Evolutionary conservation across 139 green algal genomes (phyloP).

Genomic region (Tetradesmus obliquus): DNA sequence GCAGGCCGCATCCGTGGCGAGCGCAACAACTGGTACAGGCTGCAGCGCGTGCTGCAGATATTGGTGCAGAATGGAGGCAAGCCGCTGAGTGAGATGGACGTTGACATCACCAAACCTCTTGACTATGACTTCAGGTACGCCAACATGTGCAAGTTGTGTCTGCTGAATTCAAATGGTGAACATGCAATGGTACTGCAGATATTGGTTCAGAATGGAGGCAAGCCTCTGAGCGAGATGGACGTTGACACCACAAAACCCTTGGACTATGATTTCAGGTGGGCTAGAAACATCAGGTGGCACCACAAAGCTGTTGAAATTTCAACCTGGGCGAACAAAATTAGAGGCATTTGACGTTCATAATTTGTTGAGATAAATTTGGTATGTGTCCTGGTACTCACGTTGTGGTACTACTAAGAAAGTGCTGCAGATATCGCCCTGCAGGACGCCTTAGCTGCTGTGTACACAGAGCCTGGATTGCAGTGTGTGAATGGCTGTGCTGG

Average conservation of each 20-base stretch:
- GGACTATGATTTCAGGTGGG: slow-evolving; percentile 75
- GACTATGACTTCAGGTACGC: slow-evolving; percentile 75
- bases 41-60: slow-evolving; percentile 84
- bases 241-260: slow-evolving; percentile 41
- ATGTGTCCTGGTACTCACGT: too few species aligned
- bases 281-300: too few species aligned
- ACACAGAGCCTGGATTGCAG: background rate
- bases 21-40: slow-evolving; percentile 93
- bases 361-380: too few species aligned
- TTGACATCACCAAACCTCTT: slow-evolving; percentile 40
- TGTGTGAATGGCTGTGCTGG: background rate
- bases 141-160: background rate
- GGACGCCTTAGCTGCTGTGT: background rate
- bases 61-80: slow-evolving; percentile 67
- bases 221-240: slow-evolving; percentile 49
- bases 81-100: slow-evolving; percentile 49
- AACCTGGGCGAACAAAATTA: too few species aligned
- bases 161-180: background rate
- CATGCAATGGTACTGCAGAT: slow-evolving; percentile 74
- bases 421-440: background rate
- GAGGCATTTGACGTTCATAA: too few species aligned
- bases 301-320: too few species aligned
- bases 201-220: slow-evolving; percentile 67
- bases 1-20: slow-evolving; percentile 61
- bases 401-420: background rate